Evolutionary conservation across 208 protist species (phyloP).

Genomic region (Herpetomonas samuelpessoai): DNA sequence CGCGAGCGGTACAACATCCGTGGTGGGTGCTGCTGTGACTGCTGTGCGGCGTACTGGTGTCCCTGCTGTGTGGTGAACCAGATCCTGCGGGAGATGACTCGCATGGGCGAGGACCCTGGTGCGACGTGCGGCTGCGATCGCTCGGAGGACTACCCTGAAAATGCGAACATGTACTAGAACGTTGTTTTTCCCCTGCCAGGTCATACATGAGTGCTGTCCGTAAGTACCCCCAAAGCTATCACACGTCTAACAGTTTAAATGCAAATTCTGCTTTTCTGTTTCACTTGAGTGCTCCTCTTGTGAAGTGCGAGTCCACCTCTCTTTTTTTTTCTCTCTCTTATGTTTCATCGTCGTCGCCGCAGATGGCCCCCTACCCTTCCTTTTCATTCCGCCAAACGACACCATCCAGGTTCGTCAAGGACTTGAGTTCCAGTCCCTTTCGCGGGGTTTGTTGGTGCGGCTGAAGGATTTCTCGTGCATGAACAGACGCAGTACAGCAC

Average conservation of each 20-base stretch:
- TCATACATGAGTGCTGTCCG: too few relatives aligned
- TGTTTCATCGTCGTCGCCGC: background rate
- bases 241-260: too few relatives aligned
- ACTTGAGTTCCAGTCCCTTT: background rate
- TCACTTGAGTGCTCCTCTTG: background rate
- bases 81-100: slow-evolving; percentile 25
- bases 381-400: too few relatives aligned
- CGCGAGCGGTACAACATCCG: slow-evolving; percentile 14
- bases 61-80: slow-evolving; percentile 15
- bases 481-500: too few relatives aligned
- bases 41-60: slow-evolving; percentile 12
- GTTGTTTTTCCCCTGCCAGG: too few relatives aligned
- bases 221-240: too few relatives aligned
- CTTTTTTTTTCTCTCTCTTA: background rate
- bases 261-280: too few relatives aligned
- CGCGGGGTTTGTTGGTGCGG: too few relatives aligned
- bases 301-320: background rate
- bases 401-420: background rate
- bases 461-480: too few relatives aligned
- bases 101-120: slow-evolving; percentile 17
- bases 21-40: slow-evolving; percentile 7
- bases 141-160: background rate
- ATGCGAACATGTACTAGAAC: background rate
- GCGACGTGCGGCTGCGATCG: slow-evolving; percentile 8
- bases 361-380: too few relatives aligned